Percentiles rank a stretch among this genome's conserved stretches.
These are phyloP conservation scores for Rubia peregrina DNA, from an alignment of 305 asterid genomes.

Conservation along the genomic window DNA sequence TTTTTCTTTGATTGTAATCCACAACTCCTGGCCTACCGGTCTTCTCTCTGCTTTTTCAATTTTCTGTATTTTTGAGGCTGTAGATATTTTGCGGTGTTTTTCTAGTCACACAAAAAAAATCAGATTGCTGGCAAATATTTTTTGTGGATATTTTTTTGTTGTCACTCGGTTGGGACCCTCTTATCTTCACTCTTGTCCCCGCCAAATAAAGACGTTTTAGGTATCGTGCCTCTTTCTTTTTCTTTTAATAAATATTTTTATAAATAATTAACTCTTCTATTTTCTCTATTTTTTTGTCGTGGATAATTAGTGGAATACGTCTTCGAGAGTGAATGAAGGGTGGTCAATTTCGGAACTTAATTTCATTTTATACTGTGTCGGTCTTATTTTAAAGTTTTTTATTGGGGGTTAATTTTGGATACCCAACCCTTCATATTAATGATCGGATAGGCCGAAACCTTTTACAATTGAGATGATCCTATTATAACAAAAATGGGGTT, in stretches of 20 bases:
- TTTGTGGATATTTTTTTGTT: slow-evolving; percentile 15
- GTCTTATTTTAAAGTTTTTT: too few species aligned
- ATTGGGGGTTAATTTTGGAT: too few species aligned
- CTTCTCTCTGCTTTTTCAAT: neutral
- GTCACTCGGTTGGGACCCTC: neutral
- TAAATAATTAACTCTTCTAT: too few species aligned
- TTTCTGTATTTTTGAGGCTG: slow-evolving; percentile 17
- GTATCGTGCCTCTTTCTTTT: neutral
- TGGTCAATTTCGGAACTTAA: too few species aligned
- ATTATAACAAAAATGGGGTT: too few species aligned
- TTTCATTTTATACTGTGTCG: too few species aligned
- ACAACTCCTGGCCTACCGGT: slow-evolving; percentile 19
- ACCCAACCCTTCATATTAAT: too few species aligned
- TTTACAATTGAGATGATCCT: too few species aligned
- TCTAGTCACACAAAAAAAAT: slow-evolving; percentile 26
- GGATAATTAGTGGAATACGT: too few species aligned
- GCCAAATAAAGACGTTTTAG: neutral
- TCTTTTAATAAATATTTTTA: neutral
- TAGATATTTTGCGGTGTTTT: slow-evolving; percentile 33
- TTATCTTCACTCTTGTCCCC: neutral
- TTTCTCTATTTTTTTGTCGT: too few species aligned
- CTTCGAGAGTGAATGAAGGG: too few species aligned
- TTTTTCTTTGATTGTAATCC: slow-evolving; percentile 25
- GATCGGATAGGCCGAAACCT: too few species aligned
- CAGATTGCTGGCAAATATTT: slow-evolving; percentile 9